These are phyloP conservation scores for Euphorbia celastroides DNA, from an alignment of 441 rosid species.

Conservation along the genomic window DNA sequence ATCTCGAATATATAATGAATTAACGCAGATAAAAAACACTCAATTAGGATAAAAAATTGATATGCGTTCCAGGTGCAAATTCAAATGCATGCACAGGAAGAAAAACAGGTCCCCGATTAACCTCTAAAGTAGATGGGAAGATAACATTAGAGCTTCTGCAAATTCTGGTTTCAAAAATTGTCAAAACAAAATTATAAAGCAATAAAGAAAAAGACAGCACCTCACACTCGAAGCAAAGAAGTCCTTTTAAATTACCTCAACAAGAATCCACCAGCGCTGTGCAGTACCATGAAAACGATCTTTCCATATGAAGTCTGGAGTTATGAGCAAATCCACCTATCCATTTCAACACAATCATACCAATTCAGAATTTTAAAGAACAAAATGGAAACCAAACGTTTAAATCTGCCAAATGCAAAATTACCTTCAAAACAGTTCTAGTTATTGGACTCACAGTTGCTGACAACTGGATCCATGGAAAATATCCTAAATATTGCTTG, in stretches of 20 bases:
- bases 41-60: no score
- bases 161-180: neutral
- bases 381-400: constrained; percentile 9
- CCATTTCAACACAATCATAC: constrained; percentile 17
- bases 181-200: neutral
- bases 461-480: constrained; percentile 74
- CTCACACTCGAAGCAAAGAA: constrained; percentile 3
- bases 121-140: neutral
- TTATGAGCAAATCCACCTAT: constrained; percentile 86
- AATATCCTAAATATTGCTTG: constrained; percentile 84
- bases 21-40: no score
- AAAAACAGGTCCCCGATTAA: neutral
- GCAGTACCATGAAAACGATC: constrained; percentile 94
- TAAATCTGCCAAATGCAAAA: constrained; percentile 5
- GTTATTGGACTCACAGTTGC: constrained; percentile 98
- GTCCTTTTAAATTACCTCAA: constrained; percentile 50
- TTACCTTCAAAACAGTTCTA: constrained; percentile 97
- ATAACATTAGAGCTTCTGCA: constrained; percentile 2
- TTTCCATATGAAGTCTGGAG: constrained; percentile 90
- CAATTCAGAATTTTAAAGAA: constrained; percentile 6
- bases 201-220: neutral
- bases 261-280: constrained; percentile 98
- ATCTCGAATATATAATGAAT: no score
- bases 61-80: neutral
- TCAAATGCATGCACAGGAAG: constrained; percentile 5